A percentile compares a stretch with the other conserved stretches of the same genome.
These are phyloP conservation scores for Nectriaceae sp. DNA, from an alignment of 2,329 filamentous ascomycete genomes.

Conservation along the genomic window DNA sequence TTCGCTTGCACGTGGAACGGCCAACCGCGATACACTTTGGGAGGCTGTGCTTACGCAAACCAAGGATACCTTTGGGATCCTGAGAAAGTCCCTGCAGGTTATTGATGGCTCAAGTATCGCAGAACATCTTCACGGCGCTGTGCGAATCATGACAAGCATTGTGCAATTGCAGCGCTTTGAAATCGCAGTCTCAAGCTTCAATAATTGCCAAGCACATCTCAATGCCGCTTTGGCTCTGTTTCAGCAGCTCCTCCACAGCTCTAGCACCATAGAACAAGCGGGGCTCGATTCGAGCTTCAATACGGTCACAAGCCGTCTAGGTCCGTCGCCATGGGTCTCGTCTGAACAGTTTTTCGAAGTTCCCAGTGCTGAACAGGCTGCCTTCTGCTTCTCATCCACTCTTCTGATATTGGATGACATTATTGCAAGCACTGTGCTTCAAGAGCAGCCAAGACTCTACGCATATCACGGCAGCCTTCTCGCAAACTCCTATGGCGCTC, in stretches of 20 bases:
- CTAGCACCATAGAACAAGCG: background rate
- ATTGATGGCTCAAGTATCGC: background rate
- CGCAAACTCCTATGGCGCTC: conserved; percentile 13
- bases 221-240: background rate
- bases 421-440: conserved; percentile 39
- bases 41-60: background rate
- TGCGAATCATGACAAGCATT: background rate
- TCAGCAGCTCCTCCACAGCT: background rate
- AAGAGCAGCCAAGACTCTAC: background rate
- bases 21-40: background rate
- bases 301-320: conserved; percentile 18
- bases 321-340: conserved; percentile 36
- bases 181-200: conserved; percentile 4
- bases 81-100: background rate
- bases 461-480: conserved; percentile 4
- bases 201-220: conserved; percentile 1
- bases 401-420: conserved; percentile 53
- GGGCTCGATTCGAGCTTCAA: background rate
- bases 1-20: background rate
- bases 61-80: background rate
- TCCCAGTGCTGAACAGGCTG: conserved; percentile 45
- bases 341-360: conserved; percentile 36
- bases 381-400: conserved; percentile 48
- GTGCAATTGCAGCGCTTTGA: conserved; percentile 5
- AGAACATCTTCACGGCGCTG: background rate